These are phyloP conservation scores for Colletotrichum higginsianum DNA, from an alignment of 2,329 filamentous ascomycete species.

Conservation along the genomic window DNA sequence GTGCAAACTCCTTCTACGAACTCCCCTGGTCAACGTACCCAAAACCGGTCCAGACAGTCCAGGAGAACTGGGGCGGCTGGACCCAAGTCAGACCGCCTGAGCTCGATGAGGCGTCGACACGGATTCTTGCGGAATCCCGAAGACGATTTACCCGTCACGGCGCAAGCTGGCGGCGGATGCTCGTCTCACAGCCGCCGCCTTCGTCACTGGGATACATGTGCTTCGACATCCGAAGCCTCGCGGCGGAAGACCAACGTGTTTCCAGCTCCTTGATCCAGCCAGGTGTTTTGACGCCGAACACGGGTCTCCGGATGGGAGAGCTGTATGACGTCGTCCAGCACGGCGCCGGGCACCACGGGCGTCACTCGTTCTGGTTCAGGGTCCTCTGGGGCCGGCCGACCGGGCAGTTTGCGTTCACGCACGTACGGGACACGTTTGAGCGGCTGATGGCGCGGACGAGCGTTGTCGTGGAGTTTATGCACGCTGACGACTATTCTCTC, in stretches of 20 bases:
- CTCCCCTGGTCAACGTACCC: constrained; percentile 20
- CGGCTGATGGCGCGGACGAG: constrained; percentile 25
- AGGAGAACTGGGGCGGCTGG: constrained; percentile 33
- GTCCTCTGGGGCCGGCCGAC: constrained; percentile 31
- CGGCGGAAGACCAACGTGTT: constrained; percentile 12
- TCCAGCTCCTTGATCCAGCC: constrained; percentile 20
- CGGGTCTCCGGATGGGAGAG: constrained; percentile 43
- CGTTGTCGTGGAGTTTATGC: constrained; percentile 40
- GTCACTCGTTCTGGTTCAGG: constrained; percentile 37
- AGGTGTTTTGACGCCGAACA: neutral
- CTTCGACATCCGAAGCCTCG: constrained; percentile 25
- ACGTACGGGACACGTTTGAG: constrained; percentile 22
- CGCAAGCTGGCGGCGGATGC: constrained; percentile 46
- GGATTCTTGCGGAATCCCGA: neutral
- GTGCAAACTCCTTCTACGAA: constrained; percentile 39
- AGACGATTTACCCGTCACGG: constrained; percentile 35
- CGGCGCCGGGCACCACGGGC: constrained; percentile 30
- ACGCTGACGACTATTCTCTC: constrained; percentile 32
- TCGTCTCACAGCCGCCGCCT: constrained; percentile 44
- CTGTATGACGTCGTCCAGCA: constrained; percentile 42
- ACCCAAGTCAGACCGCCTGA: neutral
- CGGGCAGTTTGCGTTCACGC: constrained; percentile 18
- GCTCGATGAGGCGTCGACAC: neutral
- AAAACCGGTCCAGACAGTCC: constrained; percentile 2
- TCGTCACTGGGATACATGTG: constrained; percentile 28